Percentiles rank a stretch among this genome's conserved stretches.
phyloP scores from a whole-genome alignment of 768 basidiomycete species.

The Tubosaeta brunneosetosa region DNA sequence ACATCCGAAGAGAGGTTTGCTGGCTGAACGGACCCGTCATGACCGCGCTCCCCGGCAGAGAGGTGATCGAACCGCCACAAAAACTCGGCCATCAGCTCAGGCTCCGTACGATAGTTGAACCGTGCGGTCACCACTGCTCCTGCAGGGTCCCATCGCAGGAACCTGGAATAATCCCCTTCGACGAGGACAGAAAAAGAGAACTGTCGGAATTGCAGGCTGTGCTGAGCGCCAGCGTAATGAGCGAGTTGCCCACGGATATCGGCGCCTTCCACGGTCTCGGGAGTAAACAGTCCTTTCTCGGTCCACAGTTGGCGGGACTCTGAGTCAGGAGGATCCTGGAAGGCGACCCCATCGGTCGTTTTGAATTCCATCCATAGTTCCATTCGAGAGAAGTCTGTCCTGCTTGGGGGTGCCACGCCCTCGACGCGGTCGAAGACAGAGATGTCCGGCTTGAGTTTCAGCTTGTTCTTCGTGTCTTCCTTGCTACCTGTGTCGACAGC shows the following conservation, averaged over 20 bases:
- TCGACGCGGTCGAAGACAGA: background rate
- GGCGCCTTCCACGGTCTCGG: background rate
- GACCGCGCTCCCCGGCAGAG: background rate
- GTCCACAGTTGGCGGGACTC: background rate
- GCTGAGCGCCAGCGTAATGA: constrained; percentile 19
- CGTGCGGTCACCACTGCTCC: background rate
- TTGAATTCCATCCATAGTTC: background rate
- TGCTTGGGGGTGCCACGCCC: background rate
- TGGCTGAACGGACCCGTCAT: background rate
- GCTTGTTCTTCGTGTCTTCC: background rate
- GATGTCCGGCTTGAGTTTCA: constrained; percentile 1
- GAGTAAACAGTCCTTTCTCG: background rate
- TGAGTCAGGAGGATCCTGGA: background rate
- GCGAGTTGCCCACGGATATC: constrained; percentile 19
- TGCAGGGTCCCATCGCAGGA: constrained; percentile 35
- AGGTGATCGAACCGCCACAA: background rate
- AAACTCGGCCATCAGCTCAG: background rate
- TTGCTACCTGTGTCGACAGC: background rate
- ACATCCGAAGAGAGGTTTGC: background rate
- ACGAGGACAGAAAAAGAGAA: constrained; percentile 31
- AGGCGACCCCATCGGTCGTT: background rate
- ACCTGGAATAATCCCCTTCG: constrained; percentile 19
- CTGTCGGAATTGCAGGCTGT: constrained; percentile 27
- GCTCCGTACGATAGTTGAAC: background rate
- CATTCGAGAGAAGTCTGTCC: background rate